These are phyloP conservation scores for Calonectria ilicicola DNA, from an alignment of 2,329 filamentous ascomycete species.

Conservation along the genomic window DNA sequence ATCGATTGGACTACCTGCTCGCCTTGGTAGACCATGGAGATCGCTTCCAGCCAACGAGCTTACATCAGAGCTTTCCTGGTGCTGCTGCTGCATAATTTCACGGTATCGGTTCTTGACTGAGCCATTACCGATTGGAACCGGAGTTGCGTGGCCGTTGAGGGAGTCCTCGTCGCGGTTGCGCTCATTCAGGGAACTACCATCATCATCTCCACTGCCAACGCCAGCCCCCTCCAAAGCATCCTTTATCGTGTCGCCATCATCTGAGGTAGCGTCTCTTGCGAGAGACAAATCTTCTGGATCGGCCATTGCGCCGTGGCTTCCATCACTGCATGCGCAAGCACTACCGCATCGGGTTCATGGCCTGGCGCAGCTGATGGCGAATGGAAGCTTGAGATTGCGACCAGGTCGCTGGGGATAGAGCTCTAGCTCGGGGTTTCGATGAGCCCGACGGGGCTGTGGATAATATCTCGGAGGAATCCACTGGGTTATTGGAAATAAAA, in stretches of 20 bases:
- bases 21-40: slow-evolving; percentile 63
- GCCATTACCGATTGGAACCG: slow-evolving; percentile 37
- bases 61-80: slow-evolving; percentile 62
- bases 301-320: slow-evolving; percentile 59
- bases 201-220: slow-evolving; percentile 34
- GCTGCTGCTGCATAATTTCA: slow-evolving; percentile 56
- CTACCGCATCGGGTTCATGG: slow-evolving; percentile 43
- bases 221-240: slow-evolving; percentile 34
- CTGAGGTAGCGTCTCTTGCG: slow-evolving; percentile 52
- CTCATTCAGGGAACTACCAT: slow-evolving; percentile 22
- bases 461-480: neutral
- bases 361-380: slow-evolving; percentile 34
- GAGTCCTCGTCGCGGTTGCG: slow-evolving; percentile 28
- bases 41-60: slow-evolving; percentile 62
- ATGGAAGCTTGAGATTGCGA: slow-evolving; percentile 33
- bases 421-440: slow-evolving; percentile 27
- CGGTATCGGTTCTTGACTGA: slow-evolving; percentile 56
- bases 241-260: slow-evolving; percentile 55
- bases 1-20: slow-evolving; percentile 75
- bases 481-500: slow-evolving; percentile 2
- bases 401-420: slow-evolving; percentile 37
- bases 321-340: slow-evolving; percentile 50
- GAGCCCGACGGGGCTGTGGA: neutral
- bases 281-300: slow-evolving; percentile 60
- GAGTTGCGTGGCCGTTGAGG: slow-evolving; percentile 31